These are phyloP conservation scores for Paramecium sonneborni DNA, from an alignment of 73 alveolate genomes.

Conservation along the genomic window DNA sequence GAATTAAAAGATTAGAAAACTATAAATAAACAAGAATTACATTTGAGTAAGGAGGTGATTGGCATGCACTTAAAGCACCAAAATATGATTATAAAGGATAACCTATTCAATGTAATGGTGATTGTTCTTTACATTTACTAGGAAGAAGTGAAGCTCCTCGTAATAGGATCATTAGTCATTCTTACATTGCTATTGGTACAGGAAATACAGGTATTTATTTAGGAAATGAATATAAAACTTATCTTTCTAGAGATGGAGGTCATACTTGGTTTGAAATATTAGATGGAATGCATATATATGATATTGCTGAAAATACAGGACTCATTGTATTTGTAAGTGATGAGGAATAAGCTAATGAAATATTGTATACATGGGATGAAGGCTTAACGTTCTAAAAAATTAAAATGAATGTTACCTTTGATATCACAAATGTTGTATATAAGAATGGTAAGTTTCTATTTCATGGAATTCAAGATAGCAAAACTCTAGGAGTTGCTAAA, in stretches of 20 bases:
- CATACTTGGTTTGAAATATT: conserved; percentile 82
- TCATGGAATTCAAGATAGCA: conserved; percentile 68
- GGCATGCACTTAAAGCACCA: conserved; percentile 85
- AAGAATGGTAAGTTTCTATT: conserved; percentile 59
- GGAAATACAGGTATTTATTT: conserved; percentile 85
- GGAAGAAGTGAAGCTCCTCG: conserved; percentile 82
- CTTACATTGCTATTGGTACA: conserved; percentile 79
- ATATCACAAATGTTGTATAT: conserved; percentile 15
- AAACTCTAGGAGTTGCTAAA: conserved; percentile 65
- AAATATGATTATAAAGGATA: conserved; percentile 70
- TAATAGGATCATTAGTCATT: conserved; percentile 72
- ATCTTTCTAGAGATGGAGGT: conserved; percentile 88
- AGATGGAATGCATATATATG: conserved; percentile 83
- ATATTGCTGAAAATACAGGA: conserved; percentile 90
- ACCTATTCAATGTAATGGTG: conserved; percentile 70
- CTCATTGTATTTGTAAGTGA: conserved; percentile 86
- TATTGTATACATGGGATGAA: conserved; percentile 79
- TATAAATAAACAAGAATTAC: conserved; percentile 76
- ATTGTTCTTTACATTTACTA: conserved; percentile 81
- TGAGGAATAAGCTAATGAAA: conserved; percentile 62
- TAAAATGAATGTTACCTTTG: not conserved
- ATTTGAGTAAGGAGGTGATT: conserved; percentile 85
- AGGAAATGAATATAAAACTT: conserved; percentile 73
- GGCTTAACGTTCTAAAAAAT: conserved; percentile 73
- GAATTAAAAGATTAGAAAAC: conserved; percentile 51